Conservation (phyloP, 805 yeast genomes). For the Starmerella floricola region DNA sequence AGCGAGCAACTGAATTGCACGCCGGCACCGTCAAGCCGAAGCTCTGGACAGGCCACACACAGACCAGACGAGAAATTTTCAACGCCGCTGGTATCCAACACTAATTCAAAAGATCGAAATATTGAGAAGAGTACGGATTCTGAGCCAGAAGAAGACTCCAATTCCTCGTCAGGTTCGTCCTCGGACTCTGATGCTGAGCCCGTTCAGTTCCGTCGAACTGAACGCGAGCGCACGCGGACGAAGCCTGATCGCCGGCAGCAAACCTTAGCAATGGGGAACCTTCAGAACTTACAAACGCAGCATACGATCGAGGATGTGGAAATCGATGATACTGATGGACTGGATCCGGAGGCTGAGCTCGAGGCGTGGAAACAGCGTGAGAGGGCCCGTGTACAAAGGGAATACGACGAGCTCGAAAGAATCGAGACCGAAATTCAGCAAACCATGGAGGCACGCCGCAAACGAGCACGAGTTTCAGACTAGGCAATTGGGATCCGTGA, state of each 20-base stretch:
- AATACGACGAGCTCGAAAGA: slow-evolving; percentile 27
- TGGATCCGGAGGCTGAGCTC: slow-evolving; percentile 40
- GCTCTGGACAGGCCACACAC: too few relatives aligned
- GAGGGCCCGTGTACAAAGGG: slow-evolving; percentile 31
- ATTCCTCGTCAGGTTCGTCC: too few relatives aligned
- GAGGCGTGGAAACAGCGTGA: slow-evolving; percentile 36
- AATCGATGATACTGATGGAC: slow-evolving; percentile 49
- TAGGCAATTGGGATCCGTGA: not conserved
- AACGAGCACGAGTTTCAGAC: slow-evolving; percentile 3
- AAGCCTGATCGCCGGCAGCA: not conserved
- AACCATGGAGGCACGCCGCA: slow-evolving; percentile 24
- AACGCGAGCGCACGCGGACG: too few relatives aligned
- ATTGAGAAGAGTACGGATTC: too few relatives aligned
- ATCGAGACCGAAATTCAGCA: slow-evolving; percentile 31
- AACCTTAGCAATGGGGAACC: not conserved
- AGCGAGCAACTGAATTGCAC: too few relatives aligned
- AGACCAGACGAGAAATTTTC: too few relatives aligned
- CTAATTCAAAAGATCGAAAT: too few relatives aligned
- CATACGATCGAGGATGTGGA: slow-evolving; percentile 15
- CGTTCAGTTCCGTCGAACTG: too few relatives aligned
- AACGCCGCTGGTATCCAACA: too few relatives aligned
- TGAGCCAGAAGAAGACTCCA: too few relatives aligned
- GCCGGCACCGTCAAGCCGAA: too few relatives aligned
- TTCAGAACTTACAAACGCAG: not conserved
- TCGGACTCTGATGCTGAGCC: too few relatives aligned